A percentile compares a stretch with the other conserved stretches of the same genome.
Evolutionary conservation across 331 rosid genomes (phyloP).

Genomic region (Erythrophleum ivorense): DNA sequence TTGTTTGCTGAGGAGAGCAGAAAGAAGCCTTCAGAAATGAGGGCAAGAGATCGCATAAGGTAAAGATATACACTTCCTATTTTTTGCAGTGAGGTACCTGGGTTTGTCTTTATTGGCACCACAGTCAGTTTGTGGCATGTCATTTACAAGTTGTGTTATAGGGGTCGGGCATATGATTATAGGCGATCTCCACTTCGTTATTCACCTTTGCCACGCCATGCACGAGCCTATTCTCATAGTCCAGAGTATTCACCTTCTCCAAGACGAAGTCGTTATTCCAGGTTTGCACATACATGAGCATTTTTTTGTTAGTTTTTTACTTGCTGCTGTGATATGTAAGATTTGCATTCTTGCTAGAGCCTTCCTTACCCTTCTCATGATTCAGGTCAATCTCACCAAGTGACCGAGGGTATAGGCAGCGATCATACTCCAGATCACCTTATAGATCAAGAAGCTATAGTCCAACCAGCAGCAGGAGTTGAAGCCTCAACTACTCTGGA

Average conservation of each 20-base stretch:
- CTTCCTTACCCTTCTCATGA: not conserved
- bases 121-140: not conserved
- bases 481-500: conserved; percentile 57
- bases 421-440: conserved; percentile 67
- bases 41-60: conserved; percentile 65
- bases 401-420: conserved; percentile 47
- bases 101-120: not conserved
- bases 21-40: conserved; percentile 81
- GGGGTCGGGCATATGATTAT: conserved; percentile 50
- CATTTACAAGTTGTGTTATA: not conserved
- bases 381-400: conserved; percentile 79
- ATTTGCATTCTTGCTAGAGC: not conserved
- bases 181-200: conserved; percentile 45
- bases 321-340: not conserved
- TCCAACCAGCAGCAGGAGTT: conserved; percentile 55
- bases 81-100: not conserved
- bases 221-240: conserved; percentile 54
- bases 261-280: conserved; percentile 53
- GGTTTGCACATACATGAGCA: conserved; percentile 40
- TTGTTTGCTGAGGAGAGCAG: conserved; percentile 79
- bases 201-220: conserved; percentile 58
- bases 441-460: conserved; percentile 57
- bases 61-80: conserved; percentile 30
- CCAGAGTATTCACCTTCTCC: conserved; percentile 64
- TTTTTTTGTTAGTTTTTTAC: not conserved